Conservation (phyloP, 2,329 filamentous ascomycete genomes). For the Lasiodiplodia sp. region DNA sequence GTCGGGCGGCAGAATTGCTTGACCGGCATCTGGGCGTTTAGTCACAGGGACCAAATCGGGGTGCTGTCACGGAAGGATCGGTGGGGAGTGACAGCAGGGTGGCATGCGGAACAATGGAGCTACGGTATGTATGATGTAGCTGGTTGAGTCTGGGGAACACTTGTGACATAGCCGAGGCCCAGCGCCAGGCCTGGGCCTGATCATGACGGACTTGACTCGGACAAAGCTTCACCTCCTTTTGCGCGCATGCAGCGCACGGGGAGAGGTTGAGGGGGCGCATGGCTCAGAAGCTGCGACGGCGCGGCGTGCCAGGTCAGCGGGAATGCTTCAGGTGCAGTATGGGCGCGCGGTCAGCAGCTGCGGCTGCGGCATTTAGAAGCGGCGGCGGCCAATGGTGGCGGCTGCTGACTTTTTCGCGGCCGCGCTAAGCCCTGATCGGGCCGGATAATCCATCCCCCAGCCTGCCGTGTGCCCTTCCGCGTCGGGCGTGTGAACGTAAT, state of each 20-base stretch:
- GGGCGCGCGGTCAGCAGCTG: constrained; percentile 11
- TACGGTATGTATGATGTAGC: constrained; percentile 25
- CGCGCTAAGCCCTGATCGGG: constrained; percentile 13
- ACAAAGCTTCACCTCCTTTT: constrained; percentile 21
- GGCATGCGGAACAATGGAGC: constrained; percentile 7
- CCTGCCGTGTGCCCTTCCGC: constrained; percentile 6
- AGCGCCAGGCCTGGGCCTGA: background rate
- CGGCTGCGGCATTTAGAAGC: constrained; percentile 21
- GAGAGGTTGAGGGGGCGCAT: background rate
- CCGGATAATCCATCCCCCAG: constrained; percentile 20
- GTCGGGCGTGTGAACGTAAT: constrained; percentile 6
- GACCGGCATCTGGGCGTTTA: background rate
- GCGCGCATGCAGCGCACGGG: background rate
- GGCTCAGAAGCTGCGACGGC: constrained; percentile 17
- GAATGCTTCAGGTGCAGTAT: background rate
- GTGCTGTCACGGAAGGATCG: no score
- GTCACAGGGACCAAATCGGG: constrained; percentile 11
- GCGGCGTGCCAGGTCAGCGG: background rate
- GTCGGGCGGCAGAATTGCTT: background rate
- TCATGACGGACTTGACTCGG: constrained; percentile 11
- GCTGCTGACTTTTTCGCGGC: constrained; percentile 19
- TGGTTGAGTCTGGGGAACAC: constrained; percentile 19
- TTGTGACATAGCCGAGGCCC: constrained; percentile 5
- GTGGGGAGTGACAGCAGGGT: background rate
- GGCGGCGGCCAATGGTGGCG: constrained; percentile 16